Percentiles rank a stretch among this genome's conserved stretches.
These are phyloP conservation scores for Daldinia concentrica DNA, from an alignment of 495 filamentous ascomycete genomes.

Conservation along the genomic window DNA sequence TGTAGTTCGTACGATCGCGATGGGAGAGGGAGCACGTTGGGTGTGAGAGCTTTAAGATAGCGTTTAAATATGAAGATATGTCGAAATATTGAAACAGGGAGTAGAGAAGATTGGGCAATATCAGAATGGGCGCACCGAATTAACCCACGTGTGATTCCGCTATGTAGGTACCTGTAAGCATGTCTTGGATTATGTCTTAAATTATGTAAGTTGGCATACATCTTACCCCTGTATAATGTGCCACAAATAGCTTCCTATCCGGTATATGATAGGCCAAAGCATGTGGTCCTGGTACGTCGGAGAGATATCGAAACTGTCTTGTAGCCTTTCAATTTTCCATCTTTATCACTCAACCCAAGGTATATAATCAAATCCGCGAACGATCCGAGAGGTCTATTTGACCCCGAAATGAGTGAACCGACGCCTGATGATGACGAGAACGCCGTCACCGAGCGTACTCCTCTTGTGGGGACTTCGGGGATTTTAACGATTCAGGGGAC, in stretches of 20 bases:
- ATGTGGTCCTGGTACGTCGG: not conserved
- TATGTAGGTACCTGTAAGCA: not conserved
- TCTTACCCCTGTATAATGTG: not conserved
- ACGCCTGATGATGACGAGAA: slow-evolving; percentile 16
- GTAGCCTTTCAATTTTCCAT: not conserved
- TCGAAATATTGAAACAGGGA: not conserved
- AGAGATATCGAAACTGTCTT: not conserved
- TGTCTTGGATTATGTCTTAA: not conserved
- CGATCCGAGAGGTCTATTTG: not conserved
- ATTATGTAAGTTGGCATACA: not conserved
- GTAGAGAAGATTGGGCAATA: not conserved
- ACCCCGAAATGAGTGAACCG: slow-evolving; percentile 25
- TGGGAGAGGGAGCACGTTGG: not conserved
- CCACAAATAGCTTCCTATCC: not conserved
- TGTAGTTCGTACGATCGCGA: not conserved
- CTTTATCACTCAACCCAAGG: not conserved
- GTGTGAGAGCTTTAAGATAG: not conserved
- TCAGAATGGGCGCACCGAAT: not conserved
- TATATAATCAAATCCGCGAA: not conserved
- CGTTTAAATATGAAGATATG: not conserved
- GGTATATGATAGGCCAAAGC: not conserved
- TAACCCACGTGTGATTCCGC: not conserved
- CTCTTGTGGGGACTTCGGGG: slow-evolving; percentile 22
- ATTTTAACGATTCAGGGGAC: not conserved
- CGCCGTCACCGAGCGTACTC: slow-evolving; percentile 25